Evolutionary conservation across 164 flowering plant species (phyloP).

Genomic region (Amborella trichopoda): DNA sequence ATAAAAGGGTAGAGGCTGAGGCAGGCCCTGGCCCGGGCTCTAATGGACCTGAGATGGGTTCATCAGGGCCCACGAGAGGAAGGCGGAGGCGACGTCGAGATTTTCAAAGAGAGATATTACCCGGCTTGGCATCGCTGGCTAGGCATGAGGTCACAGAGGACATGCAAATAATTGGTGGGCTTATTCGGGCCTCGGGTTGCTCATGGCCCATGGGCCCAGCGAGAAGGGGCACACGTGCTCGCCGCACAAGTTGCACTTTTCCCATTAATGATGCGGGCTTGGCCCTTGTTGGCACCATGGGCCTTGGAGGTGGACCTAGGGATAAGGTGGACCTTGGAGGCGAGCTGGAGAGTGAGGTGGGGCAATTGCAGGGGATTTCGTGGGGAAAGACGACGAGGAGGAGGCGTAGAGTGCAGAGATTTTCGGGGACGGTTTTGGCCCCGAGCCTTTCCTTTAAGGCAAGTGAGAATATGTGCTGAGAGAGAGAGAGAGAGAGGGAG

Average conservation of each 20-base stretch:
- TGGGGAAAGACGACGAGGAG: conserved; percentile 96
- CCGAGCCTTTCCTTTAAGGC: no score
- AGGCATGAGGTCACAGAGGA: conserved; percentile 94
- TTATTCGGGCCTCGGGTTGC: conserved; percentile 73
- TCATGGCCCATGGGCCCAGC: conserved; percentile 51
- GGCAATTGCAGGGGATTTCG: conserved; percentile 59
- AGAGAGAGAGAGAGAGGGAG: no score
- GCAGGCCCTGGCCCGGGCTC: conserved; percentile 17
- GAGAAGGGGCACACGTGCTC: conserved; percentile 55
- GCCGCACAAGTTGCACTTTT: conserved; percentile 27
- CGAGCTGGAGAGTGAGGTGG: no score
- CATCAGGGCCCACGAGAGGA: conserved; percentile 59
- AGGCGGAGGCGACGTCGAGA: conserved; percentile 88
- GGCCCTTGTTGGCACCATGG: no score
- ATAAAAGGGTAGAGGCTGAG: conserved; percentile 36
- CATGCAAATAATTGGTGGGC: conserved; percentile 51
- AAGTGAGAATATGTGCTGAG: no score
- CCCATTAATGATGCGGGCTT: conserved; percentile 1
- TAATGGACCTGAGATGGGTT: conserved; percentile 20
- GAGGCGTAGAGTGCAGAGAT: conserved; percentile 62
- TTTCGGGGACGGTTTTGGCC: conserved; percentile 57
- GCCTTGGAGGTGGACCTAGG: conserved; percentile 21
- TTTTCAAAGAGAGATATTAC: conserved; percentile 92
- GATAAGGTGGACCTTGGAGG: conserved; percentile 24
- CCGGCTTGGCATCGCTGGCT: conserved; percentile 71